A percentile compares a stretch with the other conserved stretches of the same genome.
Evolutionary conservation across 352 stramenopile genomes (phyloP).

Genomic region (Aphanomyces euteiches): DNA sequence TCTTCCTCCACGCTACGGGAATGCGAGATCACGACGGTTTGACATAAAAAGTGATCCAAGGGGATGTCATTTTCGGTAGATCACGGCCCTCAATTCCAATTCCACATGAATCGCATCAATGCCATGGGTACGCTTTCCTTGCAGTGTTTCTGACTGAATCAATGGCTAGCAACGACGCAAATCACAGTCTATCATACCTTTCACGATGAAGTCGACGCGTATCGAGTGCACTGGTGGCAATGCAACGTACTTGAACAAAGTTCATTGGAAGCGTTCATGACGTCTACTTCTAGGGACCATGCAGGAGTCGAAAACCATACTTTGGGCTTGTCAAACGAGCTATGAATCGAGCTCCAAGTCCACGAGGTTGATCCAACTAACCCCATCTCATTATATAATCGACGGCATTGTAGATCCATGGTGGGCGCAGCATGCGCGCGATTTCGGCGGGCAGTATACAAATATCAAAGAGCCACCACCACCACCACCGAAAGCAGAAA

Average conservation of each 20-base stretch:
- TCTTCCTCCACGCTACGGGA: conserved; percentile 76
- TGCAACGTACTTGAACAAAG: conserved; percentile 52
- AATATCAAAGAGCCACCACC: conserved; percentile 74
- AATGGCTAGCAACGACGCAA: conserved; percentile 41
- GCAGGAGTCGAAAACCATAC: conserved; percentile 53
- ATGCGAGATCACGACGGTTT: conserved; percentile 65
- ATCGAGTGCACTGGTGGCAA: conserved; percentile 81
- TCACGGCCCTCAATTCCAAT: conserved; percentile 78
- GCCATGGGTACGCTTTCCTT: conserved; percentile 36
- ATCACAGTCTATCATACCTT: conserved; percentile 91
- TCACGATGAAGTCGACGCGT: conserved; percentile 85
- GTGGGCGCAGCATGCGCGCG: conserved; percentile 61
- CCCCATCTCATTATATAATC: background rate
- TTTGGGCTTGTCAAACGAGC: conserved; percentile 82
- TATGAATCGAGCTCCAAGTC: conserved; percentile 81
- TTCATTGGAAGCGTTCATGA: background rate
- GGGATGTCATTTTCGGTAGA: conserved; percentile 33
- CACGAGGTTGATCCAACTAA: conserved; percentile 31
- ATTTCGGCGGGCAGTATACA: conserved; percentile 61
- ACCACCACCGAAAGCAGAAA: conserved; percentile 50
- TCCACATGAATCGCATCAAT: conserved; percentile 80
- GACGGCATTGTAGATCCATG: conserved; percentile 44
- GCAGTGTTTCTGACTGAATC: background rate
- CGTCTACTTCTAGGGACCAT: conserved; percentile 46
- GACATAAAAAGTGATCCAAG: background rate